phyloP scores from a whole-genome alignment of 75 land plant genomes.

The Picea glauca region DNA sequence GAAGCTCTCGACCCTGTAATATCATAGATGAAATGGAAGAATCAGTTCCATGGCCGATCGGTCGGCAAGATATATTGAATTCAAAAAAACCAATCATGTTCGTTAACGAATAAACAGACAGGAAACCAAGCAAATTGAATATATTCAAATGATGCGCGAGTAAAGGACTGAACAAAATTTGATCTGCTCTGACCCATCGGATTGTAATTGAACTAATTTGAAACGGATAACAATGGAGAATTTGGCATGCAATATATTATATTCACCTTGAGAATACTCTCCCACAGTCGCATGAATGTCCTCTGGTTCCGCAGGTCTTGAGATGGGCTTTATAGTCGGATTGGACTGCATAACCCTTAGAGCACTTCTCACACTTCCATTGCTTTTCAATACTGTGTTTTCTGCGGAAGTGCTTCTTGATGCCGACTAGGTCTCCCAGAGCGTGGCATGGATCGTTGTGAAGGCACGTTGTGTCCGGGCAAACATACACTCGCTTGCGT shows the following conservation, averaged over 20 bases:
- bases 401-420: conserved; percentile 91
- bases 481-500: conserved; percentile 82
- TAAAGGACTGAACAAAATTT: not conserved
- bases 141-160: too few species aligned
- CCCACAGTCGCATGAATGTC: conserved; percentile 98
- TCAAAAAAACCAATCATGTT: not conserved
- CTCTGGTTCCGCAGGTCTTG: conserved; percentile 93
- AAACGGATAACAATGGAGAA: too few species aligned
- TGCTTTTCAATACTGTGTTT: conserved; percentile 89
- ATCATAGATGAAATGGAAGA: not conserved
- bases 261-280: conserved; percentile 93
- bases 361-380: conserved; percentile 85
- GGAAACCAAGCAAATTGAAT: too few species aligned
- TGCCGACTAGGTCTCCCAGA: conserved; percentile 94
- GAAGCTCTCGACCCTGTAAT: conserved; percentile 89
- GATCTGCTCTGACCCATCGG: too few species aligned
- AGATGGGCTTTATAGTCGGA: conserved; percentile 97
- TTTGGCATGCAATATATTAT: too few species aligned
- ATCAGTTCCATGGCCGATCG: not conserved
- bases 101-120: not conserved
- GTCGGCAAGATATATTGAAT: not conserved
- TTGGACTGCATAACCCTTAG: conserved; percentile 93
- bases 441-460: conserved; percentile 97
- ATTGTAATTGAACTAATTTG: too few species aligned
- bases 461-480: conserved; percentile 86